Evolutionary conservation across 2,329 filamentous ascomycete species (phyloP).

Genomic region (Amesomyces nigricolor): DNA sequence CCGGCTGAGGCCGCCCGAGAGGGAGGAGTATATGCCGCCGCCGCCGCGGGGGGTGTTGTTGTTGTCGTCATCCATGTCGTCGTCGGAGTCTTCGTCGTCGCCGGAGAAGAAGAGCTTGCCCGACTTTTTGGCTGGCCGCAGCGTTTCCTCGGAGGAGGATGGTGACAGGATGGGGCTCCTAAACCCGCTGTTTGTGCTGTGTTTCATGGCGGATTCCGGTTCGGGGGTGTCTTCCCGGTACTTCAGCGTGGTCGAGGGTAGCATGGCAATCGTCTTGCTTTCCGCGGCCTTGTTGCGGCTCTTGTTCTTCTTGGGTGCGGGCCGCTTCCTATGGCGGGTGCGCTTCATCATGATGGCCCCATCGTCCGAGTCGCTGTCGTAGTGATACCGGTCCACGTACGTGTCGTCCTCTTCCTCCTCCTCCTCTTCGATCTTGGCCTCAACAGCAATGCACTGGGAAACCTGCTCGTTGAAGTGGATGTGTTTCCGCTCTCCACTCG

Average conservation of each 20-base stretch:
- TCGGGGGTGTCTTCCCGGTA: conserved; percentile 74
- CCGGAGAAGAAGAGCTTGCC: conserved; percentile 60
- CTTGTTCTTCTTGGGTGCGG: conserved; percentile 43
- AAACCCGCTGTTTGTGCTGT: conserved; percentile 42
- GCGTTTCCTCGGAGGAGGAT: conserved; percentile 76
- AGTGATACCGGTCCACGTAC: conserved; percentile 24
- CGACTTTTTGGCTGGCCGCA: conserved; percentile 64
- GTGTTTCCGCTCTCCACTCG: conserved; percentile 67
- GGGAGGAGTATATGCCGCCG: conserved; percentile 23
- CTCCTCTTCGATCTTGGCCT: conserved; percentile 68
- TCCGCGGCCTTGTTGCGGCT: conserved; percentile 41
- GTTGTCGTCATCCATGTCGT: conserved; percentile 41
- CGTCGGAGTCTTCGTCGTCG: conserved; percentile 54
- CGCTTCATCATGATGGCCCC: conserved; percentile 78
- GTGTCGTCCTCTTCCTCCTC: conserved; percentile 63
- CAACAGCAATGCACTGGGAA: conserved; percentile 90
- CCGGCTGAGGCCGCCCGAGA: conserved; percentile 34
- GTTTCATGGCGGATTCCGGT: conserved; percentile 57
- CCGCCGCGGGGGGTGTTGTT: conserved; percentile 14
- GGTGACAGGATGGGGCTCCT: conserved; percentile 56
- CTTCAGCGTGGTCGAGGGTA: conserved; percentile 83
- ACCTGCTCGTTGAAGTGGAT: conserved; percentile 98
- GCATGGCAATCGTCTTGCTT: conserved; percentile 80
- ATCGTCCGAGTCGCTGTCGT: conserved; percentile 66
- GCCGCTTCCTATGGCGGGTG: conserved; percentile 47